Evolutionary conservation across 2,329 filamentous ascomycete species (phyloP), one percentile per base, ranked within the genome.

Genomic region (Diaporthe batatas): DNA sequence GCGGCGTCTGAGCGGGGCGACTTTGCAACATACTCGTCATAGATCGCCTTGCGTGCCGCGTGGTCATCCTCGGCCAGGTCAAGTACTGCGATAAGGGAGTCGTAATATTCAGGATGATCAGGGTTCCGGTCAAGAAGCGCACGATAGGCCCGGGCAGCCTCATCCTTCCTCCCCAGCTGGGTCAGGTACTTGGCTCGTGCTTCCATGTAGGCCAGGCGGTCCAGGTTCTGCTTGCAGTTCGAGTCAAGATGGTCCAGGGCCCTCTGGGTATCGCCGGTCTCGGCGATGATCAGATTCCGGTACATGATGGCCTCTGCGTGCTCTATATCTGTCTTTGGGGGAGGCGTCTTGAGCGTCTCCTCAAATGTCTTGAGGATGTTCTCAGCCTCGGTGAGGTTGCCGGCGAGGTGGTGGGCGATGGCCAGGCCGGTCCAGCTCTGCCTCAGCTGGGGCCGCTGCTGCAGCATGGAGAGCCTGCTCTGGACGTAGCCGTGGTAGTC

Each of bases 381-480:
- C 84, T 99, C 96, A 39, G 96, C 97, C 78, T 96, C 93, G 57
- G 88, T 84, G 74, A 96, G 86, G 80, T 97, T 93, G 1, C 96
- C 96, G n/a, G 91, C 89, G 68, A 99, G 87, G 79, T 99, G 96
- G 81, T 98, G 91, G 47, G 96, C 96, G 72, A 98, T 93, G 53
- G 96, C 96, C 74, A 99, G 86, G n/a, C 94, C 96, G 6, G 96
- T 98, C 97, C 97, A 99, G 83, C 96, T 98, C 84, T 97, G 94
- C 77, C 97, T 90, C 74, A 96, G 80, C 76, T 92, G 90, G 1
- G 96, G 93, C 73, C 93, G 91, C 57, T 93, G 91, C 81, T 96
- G 92, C 76, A 99, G 88, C 92, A 99, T 98, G 71, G 92, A 88
- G 75, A 90, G 92, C 77, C 96, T 90, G 84, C 94, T 98, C 82